Conservation (phyloP, 2,329 filamentous ascomycete genomes). For the Penicillium griseofulvum region DNA sequence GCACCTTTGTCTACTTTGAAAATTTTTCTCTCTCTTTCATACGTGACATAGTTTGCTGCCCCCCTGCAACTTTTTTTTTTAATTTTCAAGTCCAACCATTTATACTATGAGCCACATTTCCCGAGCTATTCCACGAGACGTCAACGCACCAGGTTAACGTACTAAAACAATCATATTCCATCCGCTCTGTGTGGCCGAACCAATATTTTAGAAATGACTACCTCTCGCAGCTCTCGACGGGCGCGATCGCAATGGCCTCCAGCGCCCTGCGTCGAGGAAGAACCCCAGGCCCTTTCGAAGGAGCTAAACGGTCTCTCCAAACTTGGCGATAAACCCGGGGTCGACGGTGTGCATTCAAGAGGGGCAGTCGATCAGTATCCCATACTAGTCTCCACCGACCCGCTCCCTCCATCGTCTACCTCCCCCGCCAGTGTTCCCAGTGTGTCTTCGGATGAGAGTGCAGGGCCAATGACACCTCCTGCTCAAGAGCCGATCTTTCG, state of each 20-base stretch:
- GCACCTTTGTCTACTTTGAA: slow-evolving; percentile 20
- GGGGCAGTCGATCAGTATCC: slow-evolving; percentile 48
- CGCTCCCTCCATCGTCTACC: slow-evolving; percentile 13
- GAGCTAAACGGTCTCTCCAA: slow-evolving; percentile 37
- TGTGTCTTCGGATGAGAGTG: slow-evolving; percentile 29
- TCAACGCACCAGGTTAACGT: slow-evolving; percentile 25
- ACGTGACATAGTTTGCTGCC: slow-evolving; percentile 1
- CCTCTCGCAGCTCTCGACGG: slow-evolving; percentile 14
- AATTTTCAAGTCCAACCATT: slow-evolving; percentile 7
- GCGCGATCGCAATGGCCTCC: slow-evolving; percentile 41
- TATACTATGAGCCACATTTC: slow-evolving; percentile 22
- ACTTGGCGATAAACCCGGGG: slow-evolving; percentile 30
- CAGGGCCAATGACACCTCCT: slow-evolving; percentile 29
- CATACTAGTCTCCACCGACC: slow-evolving; percentile 38
- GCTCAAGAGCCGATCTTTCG: slow-evolving; percentile 16
- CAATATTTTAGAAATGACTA: slow-evolving; percentile 17
- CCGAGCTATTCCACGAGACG: slow-evolving; percentile 12
- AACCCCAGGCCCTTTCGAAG: slow-evolving; percentile 41
- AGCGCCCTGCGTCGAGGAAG: slow-evolving; percentile 47
- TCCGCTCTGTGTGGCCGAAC: slow-evolving; percentile 11
- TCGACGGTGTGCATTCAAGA: slow-evolving; percentile 34
- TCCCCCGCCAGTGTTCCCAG: slow-evolving; percentile 14
- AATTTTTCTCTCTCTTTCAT: slow-evolving; percentile 7
- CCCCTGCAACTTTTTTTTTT: background rate
- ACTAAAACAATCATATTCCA: background rate